Percentiles rank a stretch among this genome's conserved stretches.
Conservation (phyloP, 345 rosid genomes). For the Citrus glauca region DNA sequence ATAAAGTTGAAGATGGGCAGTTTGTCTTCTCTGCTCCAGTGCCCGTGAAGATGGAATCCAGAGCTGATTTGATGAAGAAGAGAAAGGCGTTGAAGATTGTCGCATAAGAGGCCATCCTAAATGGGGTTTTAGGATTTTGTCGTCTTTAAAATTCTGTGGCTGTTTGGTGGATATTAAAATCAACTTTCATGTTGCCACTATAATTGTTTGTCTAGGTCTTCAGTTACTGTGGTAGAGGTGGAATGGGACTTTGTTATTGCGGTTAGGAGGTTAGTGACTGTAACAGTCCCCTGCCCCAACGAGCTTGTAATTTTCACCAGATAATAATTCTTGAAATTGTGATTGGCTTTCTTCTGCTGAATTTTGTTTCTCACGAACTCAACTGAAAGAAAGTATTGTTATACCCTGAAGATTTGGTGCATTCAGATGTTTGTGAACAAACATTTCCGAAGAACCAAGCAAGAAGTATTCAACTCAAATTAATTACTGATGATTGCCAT, state of each 20-base stretch:
- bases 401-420: not conserved
- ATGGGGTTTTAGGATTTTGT: not conserved
- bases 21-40: conserved; percentile 55
- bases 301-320: not conserved
- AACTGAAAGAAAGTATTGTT: not conserved
- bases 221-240: not conserved
- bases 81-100: conserved; percentile 32
- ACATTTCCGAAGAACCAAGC: not conserved
- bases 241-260: not conserved
- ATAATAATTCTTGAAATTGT: not conserved
- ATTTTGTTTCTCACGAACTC: not conserved
- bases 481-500: not conserved
- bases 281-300: not conserved
- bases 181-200: not conserved
- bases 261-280: not conserved
- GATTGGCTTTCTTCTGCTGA: not conserved
- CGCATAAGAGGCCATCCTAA: not conserved
- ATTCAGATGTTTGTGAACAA: too few relatives aligned
- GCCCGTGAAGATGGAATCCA: conserved; percentile 68
- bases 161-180: not conserved
- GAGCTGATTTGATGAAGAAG: conserved; percentile 35
- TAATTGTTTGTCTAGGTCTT: conserved; percentile 12
- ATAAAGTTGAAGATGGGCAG: conserved; percentile 24
- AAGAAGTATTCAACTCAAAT: not conserved
- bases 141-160: conserved; percentile 1